Conservation (phyloP, 202 grass and related monocot species). For the Schoenoplectus triqueter region DNA sequence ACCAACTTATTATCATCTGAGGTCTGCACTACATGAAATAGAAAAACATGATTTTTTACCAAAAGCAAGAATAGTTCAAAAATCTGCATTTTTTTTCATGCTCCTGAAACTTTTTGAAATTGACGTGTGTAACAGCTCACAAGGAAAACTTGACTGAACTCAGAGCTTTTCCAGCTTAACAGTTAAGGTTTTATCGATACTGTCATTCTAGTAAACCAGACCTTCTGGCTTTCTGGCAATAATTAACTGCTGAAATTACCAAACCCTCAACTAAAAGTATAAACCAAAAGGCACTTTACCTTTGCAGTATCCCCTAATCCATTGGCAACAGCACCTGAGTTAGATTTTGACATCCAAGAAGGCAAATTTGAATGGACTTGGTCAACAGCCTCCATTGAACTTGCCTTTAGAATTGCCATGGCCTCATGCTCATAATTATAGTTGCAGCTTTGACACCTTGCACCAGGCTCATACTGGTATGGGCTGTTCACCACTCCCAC, state of each 20-base stretch:
- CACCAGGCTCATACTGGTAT: slow-evolving; percentile 48
- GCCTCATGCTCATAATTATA: slow-evolving; percentile 81
- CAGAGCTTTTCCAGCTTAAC: not conserved
- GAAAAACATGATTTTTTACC: slow-evolving; percentile 69
- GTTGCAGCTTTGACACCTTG: slow-evolving; percentile 71
- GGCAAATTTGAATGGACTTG: slow-evolving; percentile 47
- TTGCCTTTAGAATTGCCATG: slow-evolving; percentile 59
- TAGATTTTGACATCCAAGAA: slow-evolving; percentile 59
- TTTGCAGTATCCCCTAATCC: slow-evolving; percentile 61
- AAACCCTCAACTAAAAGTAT: too few species aligned
- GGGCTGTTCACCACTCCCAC: slow-evolving; percentile 38
- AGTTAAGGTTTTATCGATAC: not conserved
- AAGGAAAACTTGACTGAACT: not conserved
- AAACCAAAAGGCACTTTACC: slow-evolving; percentile 42
- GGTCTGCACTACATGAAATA: slow-evolving; percentile 64
- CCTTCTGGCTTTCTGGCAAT: not conserved
- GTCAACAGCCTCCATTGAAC: slow-evolving; percentile 51
- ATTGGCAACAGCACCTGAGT: slow-evolving; percentile 45
- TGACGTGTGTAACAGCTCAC: not conserved
- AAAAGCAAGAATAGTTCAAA: slow-evolving; percentile 21
- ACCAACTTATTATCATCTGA: slow-evolving; percentile 63
- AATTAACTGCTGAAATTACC: not conserved
- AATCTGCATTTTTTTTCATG: not conserved
- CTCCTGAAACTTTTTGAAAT: not conserved
- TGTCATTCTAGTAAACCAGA: not conserved